Percentiles rank a stretch among this genome's conserved stretches.
Evolutionary conservation across 345 rosid genomes (phyloP).

Genomic region (Lumnitzera littorea): DNA sequence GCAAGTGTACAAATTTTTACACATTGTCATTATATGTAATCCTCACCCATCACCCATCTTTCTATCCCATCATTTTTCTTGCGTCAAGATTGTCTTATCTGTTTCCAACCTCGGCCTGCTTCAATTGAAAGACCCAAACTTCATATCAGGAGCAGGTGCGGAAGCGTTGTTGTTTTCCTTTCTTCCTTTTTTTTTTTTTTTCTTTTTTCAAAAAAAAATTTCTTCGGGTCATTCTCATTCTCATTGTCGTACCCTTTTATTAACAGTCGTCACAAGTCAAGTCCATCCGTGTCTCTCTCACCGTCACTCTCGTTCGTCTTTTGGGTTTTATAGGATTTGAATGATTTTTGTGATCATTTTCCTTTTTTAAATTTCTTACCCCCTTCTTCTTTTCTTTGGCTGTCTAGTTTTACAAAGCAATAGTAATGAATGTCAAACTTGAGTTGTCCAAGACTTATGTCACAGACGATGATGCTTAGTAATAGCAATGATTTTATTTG

Average conservation of each 20-base stretch:
- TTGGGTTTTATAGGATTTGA: not conserved
- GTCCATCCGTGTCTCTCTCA: not conserved
- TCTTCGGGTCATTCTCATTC: not conserved
- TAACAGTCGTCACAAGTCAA: not conserved
- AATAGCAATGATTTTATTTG: conserved; percentile 6
- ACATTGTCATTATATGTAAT: conserved; percentile 9
- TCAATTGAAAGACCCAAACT: conserved; percentile 3
- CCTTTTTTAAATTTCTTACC: not conserved
- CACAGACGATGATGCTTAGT: conserved; percentile 2
- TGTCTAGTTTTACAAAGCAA: not conserved
- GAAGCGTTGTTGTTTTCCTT: conserved; percentile 17
- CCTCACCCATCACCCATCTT: conserved; percentile 1
- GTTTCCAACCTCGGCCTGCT: conserved; percentile 24
- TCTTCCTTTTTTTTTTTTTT: too few species aligned
- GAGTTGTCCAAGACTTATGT: conserved; percentile 5
- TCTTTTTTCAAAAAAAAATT: not conserved
- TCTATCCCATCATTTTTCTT: not conserved
- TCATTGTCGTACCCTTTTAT: not conserved
- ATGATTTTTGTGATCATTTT: conserved; percentile 3
- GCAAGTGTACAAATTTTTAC: conserved; percentile 16
- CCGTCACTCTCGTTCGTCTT: not conserved
- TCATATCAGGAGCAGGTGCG: conserved; percentile 13
- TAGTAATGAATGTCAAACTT: conserved; percentile 4
- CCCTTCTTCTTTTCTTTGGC: too few species aligned
- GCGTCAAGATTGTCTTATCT: not conserved